Base-by-base conservation (phyloP, 352 stramenopile species). In the Globisporangium ultimum region DNA sequence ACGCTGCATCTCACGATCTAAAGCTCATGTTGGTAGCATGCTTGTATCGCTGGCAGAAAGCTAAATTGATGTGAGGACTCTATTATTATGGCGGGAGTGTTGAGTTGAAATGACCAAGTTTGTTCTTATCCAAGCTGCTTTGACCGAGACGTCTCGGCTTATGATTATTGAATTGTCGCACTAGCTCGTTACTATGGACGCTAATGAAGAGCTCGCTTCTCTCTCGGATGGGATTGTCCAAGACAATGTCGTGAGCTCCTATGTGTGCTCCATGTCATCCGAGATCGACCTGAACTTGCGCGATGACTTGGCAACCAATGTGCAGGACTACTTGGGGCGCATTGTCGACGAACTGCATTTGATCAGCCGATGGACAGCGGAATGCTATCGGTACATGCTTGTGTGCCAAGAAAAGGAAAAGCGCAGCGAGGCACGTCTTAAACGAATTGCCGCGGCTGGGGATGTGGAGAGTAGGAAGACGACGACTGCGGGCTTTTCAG, bases 271-370 rank as follows among this genome's bases (percentile, higher is more conserved):
- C 2, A 63, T 66, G 52, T 71, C 65, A 7, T 67, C 65, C 22
- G 61, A 68, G 28, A 48, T 84, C 6, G 70, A 84, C 53, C 58
- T 87, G 51, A 61, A 63, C 9, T 53, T 66, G 20, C 63, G 67
- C 12, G 55, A 61, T 9, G 66, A 75, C n/a, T 57, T 87, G 18
- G 45, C 61, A 3, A 48, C 63, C 1, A 80, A 64, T 32, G 67
- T 79, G 0, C 74, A 80, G 55, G 53, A 68, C 15, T 87, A 81
- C 48, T 64, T 84, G 41, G 70, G 60, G 61, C 58, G 71, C 18
- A 85, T 87, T n/a, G 70, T 77, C 15, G 68, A 84, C 42, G 77
- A 87, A 38, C 66, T 84, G 6, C 70, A 85, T 24, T 63, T 78
- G 15, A 67, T 87, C 47, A 78, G 74, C 38, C 61, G 54, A 21